Evolutionary conservation across 495 filamentous ascomycete species (phyloP).

Genomic region (Aspergillus indologenus): DNA sequence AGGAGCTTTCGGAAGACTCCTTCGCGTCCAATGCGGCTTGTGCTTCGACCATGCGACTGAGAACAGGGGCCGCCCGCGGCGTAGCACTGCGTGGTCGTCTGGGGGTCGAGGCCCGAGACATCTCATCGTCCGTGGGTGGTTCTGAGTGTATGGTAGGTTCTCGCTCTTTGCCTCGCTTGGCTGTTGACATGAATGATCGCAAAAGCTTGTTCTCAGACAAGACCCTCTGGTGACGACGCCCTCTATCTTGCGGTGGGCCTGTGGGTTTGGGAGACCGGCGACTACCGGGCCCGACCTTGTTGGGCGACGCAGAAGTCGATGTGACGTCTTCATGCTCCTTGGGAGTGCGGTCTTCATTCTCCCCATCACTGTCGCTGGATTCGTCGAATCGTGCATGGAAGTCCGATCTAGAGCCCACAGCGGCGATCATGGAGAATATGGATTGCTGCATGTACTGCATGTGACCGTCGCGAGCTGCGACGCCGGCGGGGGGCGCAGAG

Average conservation of each 20-base stretch:
- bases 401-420: conserved; percentile 77
- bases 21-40: conserved; percentile 57
- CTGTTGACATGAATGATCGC: conserved; percentile 54
- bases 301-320: conserved; percentile 14
- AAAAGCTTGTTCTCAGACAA: conserved; percentile 61
- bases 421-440: conserved; percentile 88
- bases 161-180: conserved; percentile 27
- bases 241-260: conserved; percentile 25
- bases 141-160: conserved; percentile 14
- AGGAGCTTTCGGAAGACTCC: conserved; percentile 22
- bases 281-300: conserved; percentile 6
- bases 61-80: conserved; percentile 61
- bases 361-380: conserved; percentile 76
- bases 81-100: conserved; percentile 40
- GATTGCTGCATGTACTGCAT: conserved; percentile 84
- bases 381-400: conserved; percentile 79
- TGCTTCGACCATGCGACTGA: conserved; percentile 84
- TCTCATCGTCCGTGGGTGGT: conserved; percentile 18
- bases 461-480: conserved; percentile 38
- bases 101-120: conserved; percentile 18
- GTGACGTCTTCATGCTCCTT: conserved; percentile 14
- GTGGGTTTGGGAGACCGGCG: conserved; percentile 1
- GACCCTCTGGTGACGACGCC: conserved; percentile 51
- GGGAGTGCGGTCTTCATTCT: conserved; percentile 30
- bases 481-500: conserved; percentile 51